Conservation (phyloP, 768 basidiomycete species). For the Trametes sanguinea region DNA sequence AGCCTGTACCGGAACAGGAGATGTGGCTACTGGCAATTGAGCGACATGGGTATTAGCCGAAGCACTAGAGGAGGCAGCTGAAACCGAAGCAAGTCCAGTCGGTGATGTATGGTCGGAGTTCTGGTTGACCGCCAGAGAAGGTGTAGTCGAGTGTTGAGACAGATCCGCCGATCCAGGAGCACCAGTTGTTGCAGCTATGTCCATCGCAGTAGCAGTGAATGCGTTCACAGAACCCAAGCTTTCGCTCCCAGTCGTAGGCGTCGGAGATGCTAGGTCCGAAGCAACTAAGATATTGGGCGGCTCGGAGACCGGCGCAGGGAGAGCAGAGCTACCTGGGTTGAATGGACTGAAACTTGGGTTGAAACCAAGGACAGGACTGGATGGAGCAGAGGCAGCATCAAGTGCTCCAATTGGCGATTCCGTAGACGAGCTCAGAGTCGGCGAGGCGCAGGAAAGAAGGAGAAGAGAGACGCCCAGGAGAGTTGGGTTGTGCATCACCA, state of each 20-base stretch:
- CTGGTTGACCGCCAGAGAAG: too few species aligned
- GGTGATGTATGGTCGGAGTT: too few species aligned
- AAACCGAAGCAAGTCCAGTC: too few species aligned
- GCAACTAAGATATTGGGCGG: not conserved
- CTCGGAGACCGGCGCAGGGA: not conserved
- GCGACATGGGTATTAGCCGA: not conserved
- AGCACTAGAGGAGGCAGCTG: not conserved
- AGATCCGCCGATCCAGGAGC: too few species aligned
- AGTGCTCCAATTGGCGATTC: not conserved
- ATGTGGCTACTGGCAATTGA: not conserved
- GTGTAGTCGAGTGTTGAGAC: too few species aligned
- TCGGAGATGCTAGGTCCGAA: not conserved
- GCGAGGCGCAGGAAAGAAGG: constrained; percentile 21
- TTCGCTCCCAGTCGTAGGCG: not conserved
- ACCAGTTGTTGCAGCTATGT: too few species aligned
- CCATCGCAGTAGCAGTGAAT: too few species aligned
- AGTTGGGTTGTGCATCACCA: constrained; percentile 13
- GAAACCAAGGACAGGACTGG: constrained; percentile 6
- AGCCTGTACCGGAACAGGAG: not conserved
- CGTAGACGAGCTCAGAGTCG: constrained; percentile 9
- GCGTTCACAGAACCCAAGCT: too few species aligned
- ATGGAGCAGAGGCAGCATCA: constrained; percentile 6
- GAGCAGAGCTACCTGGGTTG: not conserved
- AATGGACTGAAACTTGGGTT: not conserved
- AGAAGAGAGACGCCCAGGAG: constrained; percentile 21